Percentiles rank a stretch among this genome's conserved stretches.
Conservation (phyloP, 768 basidiomycete genomes). For the Leccinellum rugosiceps region DNA sequence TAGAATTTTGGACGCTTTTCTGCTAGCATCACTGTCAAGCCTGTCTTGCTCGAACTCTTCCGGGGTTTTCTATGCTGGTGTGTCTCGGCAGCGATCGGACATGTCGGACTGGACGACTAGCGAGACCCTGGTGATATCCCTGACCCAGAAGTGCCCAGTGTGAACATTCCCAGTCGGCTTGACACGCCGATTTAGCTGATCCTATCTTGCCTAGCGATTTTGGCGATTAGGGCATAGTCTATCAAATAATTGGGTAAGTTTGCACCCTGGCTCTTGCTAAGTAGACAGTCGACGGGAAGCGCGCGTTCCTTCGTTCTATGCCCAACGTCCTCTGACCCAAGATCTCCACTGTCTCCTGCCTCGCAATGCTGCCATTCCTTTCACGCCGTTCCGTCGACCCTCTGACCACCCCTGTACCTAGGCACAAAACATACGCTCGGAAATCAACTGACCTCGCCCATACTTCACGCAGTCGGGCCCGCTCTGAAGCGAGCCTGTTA, state of each 20-base stretch:
- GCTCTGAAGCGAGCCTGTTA: constrained; percentile 27
- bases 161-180: constrained; percentile 6
- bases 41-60: neutral
- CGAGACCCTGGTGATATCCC: constrained; percentile 19
- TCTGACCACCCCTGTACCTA: neutral
- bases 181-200: constrained; percentile 4
- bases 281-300: neutral
- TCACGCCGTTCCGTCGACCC: constrained; percentile 29
- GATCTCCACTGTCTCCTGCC: neutral
- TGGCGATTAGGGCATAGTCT: constrained; percentile 15
- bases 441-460: constrained; percentile 3
- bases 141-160: constrained; percentile 6
- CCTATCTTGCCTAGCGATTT: constrained; percentile 12
- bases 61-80: neutral
- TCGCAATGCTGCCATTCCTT: constrained; percentile 27
- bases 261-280: neutral
- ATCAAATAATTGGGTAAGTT: constrained; percentile 22
- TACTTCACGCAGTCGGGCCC: constrained; percentile 17
- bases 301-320: constrained; percentile 10
- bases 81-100: neutral
- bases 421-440: constrained; percentile 1
- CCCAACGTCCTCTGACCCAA: constrained; percentile 7
- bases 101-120: neutral
- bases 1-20: neutral
- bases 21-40: neutral